Conservation (phyloP, 768 basidiomycete genomes). For the Mycena kentingensis region DNA sequence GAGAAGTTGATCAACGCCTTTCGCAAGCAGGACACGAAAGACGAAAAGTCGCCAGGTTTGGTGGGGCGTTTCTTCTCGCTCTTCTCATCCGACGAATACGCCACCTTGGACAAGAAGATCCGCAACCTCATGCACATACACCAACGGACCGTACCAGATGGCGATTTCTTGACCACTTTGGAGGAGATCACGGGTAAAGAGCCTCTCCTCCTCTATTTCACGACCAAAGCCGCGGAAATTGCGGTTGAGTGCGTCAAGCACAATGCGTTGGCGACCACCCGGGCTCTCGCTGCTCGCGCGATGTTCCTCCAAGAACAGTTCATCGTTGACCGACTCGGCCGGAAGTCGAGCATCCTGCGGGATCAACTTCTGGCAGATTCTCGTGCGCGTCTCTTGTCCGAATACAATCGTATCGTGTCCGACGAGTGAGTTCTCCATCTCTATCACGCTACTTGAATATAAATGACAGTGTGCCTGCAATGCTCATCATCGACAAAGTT, state of each 20-base stretch:
- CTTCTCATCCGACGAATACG: background rate
- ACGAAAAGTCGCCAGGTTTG: background rate
- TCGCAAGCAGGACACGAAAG: constrained; percentile 4
- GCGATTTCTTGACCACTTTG: constrained; percentile 12
- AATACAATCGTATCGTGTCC: background rate
- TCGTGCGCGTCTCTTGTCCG: constrained; percentile 9
- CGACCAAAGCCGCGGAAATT: constrained; percentile 5
- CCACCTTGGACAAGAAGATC: constrained; percentile 4
- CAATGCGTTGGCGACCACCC: background rate
- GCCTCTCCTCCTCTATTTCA: constrained; percentile 15
- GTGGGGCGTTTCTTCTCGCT: background rate
- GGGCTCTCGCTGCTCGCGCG: background rate
- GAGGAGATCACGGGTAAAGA: constrained; percentile 14
- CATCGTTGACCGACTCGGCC: constrained; percentile 7
- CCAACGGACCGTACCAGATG: constrained; percentile 3
- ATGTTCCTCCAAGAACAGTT: constrained; percentile 7
- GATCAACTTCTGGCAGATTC: constrained; percentile 13
- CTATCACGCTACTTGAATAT: too few species aligned
- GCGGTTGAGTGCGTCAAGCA: constrained; percentile 6
- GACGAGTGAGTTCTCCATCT: background rate
- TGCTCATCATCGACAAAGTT: constrained; percentile 8
- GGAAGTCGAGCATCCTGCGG: background rate
- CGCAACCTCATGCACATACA: background rate
- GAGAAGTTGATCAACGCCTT: constrained; percentile 2
- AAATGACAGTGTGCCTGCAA: background rate